Evolutionary conservation across 2,329 filamentous ascomycete genomes (phyloP).

Genomic region (Aureobasidium sp.): DNA sequence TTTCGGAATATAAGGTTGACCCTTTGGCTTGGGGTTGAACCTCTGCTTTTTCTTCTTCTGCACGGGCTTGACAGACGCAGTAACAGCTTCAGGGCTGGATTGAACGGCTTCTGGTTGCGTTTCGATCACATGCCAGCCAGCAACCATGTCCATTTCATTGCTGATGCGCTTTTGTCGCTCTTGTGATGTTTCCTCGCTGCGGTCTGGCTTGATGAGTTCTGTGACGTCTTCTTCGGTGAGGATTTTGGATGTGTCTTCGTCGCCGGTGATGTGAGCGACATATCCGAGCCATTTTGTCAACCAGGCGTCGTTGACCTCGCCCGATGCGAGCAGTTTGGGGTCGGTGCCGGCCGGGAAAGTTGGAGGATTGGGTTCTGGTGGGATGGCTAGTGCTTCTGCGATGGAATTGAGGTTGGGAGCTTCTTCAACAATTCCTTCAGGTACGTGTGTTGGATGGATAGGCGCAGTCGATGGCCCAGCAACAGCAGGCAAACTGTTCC

Average conservation of each 20-base stretch:
- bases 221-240: not conserved
- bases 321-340: not conserved
- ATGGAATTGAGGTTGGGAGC: not conserved
- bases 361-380: conserved; percentile 1
- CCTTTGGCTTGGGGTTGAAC: conserved; percentile 1
- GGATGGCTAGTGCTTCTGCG: not conserved
- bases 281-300: conserved; percentile 1
- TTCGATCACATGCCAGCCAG: not conserved
- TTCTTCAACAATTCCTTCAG: not conserved
- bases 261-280: conserved; percentile 4
- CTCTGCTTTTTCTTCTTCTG: conserved; percentile 4
- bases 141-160: not conserved
- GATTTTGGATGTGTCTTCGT: conserved; percentile 5
- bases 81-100: not conserved
- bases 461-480: not conserved
- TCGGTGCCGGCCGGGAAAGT: not conserved
- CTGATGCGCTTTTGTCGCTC: conserved; percentile 1
- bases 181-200: not conserved
- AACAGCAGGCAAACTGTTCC: not conserved
- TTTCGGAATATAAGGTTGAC: not conserved
- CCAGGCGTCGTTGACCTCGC: conserved; percentile 8
- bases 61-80: not conserved
- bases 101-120: not conserved
- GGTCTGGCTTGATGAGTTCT: conserved; percentile 8
- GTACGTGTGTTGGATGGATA: not conserved